Base-by-base conservation (phyloP, 2,329 filamentous ascomycete genomes). In the Diplodia seriata region DNA sequence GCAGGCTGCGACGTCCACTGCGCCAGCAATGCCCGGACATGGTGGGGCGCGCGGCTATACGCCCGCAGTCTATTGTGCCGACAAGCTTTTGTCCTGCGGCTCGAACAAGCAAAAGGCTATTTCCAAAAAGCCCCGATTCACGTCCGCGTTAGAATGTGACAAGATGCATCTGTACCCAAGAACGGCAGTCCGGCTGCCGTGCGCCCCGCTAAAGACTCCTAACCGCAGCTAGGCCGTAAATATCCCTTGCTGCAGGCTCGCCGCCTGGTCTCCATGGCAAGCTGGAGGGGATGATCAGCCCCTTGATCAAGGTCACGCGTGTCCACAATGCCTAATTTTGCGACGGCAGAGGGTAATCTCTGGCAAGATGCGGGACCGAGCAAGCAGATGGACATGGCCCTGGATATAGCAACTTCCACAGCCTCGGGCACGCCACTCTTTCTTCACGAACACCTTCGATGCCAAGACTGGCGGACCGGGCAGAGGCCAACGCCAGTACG, bases 161-260 rank as follows among this genome's bases (percentile, higher is more conserved):
- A 26, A 36, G 47, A 53, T 29, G 59, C 59, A 63, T 63, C 26
- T 47, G 18, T 62, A 62, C 57, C 57, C 57, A 62, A 59, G 23
- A 12, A 43, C 20, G 29, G 57, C 47, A 43, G 9, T 26, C 4
- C 57, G 40, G 31, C 36, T 29, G n/a, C 36, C 31, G 31, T 43
- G 26, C 15, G 36, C 4, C 36, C 55, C 36, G 31, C 55, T 59
- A 59, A 43, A 23, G 20, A 18, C 36, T n/a, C 5, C 40, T 29
- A 36, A 47, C 38, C 55, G 38, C 36, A 23, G 23, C 55, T 59
- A 18, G 36, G 14, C 55, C 55, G 20, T 26, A 43, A 18, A 23
- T n/a, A 5, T 15, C 14, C 14, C 12, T n/a, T 26, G 26, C 3
- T 29, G 26, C 6, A n/a, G 15, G n/a, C 56, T n/a, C 33, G 33